Evolutionary conservation across 345 rosid genomes (phyloP).

Genomic region (Bretschneidera sinensis): DNA sequence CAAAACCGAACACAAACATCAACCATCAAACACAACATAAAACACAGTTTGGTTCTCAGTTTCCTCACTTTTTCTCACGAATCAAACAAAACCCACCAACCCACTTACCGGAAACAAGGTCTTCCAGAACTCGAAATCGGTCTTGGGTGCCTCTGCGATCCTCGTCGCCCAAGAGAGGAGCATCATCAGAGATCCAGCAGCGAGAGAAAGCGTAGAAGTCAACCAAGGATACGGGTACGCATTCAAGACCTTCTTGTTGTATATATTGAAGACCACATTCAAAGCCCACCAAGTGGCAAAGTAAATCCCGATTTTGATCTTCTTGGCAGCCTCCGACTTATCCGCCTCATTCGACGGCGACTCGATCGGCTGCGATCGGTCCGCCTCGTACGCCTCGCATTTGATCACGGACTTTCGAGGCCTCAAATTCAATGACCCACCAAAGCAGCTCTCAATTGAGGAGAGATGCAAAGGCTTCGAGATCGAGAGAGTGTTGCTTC

Average conservation of each 20-base stretch:
- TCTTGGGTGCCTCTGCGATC: slow-evolving; percentile 84
- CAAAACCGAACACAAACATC: slow-evolving; percentile 19
- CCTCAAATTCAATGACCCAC: slow-evolving; percentile 20
- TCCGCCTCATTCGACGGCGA: slow-evolving; percentile 16
- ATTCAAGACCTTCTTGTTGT: slow-evolving; percentile 96
- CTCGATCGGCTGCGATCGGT: slow-evolving; percentile 54
- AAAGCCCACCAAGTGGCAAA: slow-evolving; percentile 99
- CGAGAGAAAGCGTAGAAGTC: slow-evolving; percentile 91
- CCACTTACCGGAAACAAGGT: slow-evolving; percentile 83
- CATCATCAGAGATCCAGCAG: slow-evolving; percentile 96
- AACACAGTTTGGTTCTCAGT: slow-evolving; percentile 9
- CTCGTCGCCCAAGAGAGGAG: slow-evolving; percentile 86
- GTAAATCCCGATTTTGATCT: slow-evolving; percentile 71
- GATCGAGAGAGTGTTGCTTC: slow-evolving; percentile 32
- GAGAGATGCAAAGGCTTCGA: slow-evolving; percentile 65
- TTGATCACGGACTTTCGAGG: slow-evolving; percentile 31
- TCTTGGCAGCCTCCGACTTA: slow-evolving; percentile 52
- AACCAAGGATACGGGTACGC: slow-evolving; percentile 97
- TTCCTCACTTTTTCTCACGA: slow-evolving; percentile 18
- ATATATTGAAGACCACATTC: slow-evolving; percentile 92
- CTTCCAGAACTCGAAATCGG: slow-evolving; percentile 95
- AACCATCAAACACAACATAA: slow-evolving; percentile 22
- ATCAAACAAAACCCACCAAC: slow-evolving; percentile 32
- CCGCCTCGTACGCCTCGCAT: slow-evolving; percentile 88
- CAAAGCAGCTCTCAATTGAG: slow-evolving; percentile 24